These are phyloP conservation scores for Candida tetrigidarum DNA, from an alignment of 1,139 yeast genomes.

Conservation along the genomic window DNA sequence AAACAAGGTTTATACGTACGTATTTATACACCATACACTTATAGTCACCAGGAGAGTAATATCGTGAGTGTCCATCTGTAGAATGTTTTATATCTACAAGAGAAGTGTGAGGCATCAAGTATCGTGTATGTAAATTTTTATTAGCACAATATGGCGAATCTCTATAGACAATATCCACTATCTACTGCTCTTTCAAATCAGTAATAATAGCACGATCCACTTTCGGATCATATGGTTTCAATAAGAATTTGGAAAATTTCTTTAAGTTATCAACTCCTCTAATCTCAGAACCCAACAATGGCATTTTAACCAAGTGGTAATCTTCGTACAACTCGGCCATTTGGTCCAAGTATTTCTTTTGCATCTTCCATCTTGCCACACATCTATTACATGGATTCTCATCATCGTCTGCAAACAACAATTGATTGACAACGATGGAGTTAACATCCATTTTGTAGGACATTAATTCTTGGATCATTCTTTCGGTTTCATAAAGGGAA, in stretches of 20 bases:
- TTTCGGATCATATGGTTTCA: constrained; percentile 73
- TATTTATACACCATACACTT: no score
- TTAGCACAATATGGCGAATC: no score
- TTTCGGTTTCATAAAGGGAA: constrained; percentile 94
- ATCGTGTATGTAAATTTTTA: no score
- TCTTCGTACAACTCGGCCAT: constrained; percentile 94
- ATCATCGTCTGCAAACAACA: constrained; percentile 80
- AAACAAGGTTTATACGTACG: no score
- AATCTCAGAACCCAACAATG: constrained; percentile 90
- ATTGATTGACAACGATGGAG: constrained; percentile 92
- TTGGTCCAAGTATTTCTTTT: constrained; percentile 90
- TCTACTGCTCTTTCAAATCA: constrained; percentile 61
- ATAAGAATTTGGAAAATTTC: constrained; percentile 70
- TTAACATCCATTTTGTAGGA: constrained; percentile 96
- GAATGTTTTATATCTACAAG: no score
- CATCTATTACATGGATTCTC: constrained; percentile 82
- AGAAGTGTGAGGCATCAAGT: no score
- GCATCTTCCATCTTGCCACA: constrained; percentile 94
- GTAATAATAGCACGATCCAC: constrained; percentile 62
- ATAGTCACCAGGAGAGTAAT: no score
- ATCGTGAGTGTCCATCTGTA: no score
- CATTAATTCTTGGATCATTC: constrained; percentile 95
- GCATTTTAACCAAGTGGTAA: constrained; percentile 94
- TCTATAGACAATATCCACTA: neutral
- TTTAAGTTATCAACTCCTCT: constrained; percentile 87